These are phyloP conservation scores for Stagonosporopsis cucurbitacearum DNA, from an alignment of 2,329 filamentous ascomycete species.

Conservation along the genomic window DNA sequence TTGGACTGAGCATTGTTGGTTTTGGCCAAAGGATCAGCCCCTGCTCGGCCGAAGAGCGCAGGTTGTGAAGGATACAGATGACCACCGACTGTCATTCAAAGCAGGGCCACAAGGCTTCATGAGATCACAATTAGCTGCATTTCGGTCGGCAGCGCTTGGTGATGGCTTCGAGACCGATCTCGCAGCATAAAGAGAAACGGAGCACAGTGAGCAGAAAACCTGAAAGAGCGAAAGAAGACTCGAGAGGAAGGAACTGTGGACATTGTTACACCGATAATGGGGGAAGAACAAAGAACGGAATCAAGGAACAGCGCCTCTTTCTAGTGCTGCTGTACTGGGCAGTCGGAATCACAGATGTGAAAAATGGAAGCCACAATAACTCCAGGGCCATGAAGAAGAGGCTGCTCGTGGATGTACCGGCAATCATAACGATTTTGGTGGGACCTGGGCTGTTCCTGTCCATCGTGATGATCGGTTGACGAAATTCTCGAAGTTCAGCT, in stretches of 20 bases:
- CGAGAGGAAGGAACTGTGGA: neutral
- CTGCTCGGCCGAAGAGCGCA: neutral
- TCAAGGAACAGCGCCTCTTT: neutral
- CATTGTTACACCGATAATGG: neutral
- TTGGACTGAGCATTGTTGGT: neutral
- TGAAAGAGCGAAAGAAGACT: neutral
- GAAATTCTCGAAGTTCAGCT: neutral
- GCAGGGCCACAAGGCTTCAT: neutral
- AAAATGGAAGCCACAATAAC: no score
- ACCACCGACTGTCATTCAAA: no score
- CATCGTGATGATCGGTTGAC: neutral
- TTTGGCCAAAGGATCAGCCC: neutral
- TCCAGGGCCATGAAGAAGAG: neutral
- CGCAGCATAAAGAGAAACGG: neutral
- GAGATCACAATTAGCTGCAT: neutral
- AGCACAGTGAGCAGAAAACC: neutral
- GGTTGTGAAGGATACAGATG: neutral
- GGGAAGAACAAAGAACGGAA: neutral
- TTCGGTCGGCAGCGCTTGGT: neutral
- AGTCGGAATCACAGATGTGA: no score
- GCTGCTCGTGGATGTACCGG: neutral
- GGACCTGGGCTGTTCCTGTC: neutral
- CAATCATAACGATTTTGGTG: neutral
- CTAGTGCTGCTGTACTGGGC: no score
- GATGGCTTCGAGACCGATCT: neutral